A percentile compares a stretch with the other conserved stretches of the same genome.
phyloP scores from a whole-genome alignment of 1,139 yeast species.

The Entelexis paramagnoliae region DNA sequence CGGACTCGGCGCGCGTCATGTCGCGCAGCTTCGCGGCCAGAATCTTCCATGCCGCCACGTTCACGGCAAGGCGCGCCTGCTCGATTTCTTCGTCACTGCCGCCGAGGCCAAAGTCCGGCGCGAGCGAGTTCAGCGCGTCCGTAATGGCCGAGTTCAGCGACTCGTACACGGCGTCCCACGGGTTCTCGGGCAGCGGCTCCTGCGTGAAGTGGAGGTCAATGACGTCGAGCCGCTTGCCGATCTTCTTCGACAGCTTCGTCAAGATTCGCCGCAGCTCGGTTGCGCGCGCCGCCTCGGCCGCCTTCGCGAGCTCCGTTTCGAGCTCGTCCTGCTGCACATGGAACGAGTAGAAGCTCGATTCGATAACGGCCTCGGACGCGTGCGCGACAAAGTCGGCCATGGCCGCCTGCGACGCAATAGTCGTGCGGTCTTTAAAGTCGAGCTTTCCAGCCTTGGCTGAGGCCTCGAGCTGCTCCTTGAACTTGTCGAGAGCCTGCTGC shows the following conservation, averaged over 20 bases:
- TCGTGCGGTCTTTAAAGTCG: constrained; percentile 27
- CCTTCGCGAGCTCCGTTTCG: constrained; percentile 26
- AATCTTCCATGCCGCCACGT: constrained; percentile 52
- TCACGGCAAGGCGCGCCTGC: constrained; percentile 38
- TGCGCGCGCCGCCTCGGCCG: constrained; percentile 36
- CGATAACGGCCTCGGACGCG: constrained; percentile 27
- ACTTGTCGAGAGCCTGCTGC: constrained; percentile 24
- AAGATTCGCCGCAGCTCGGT: constrained; percentile 39
- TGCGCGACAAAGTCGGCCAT: constrained; percentile 26
- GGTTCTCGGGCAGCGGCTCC: constrained; percentile 25
- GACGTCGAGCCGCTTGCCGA: constrained; percentile 25
- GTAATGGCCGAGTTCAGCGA: constrained; percentile 40
- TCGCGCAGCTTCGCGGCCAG: constrained; percentile 53
- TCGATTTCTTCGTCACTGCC: constrained; percentile 39
- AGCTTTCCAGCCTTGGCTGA: neutral
- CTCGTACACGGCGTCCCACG: constrained; percentile 52
- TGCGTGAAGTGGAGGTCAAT: constrained; percentile 18
- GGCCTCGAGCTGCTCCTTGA: constrained; percentile 15
- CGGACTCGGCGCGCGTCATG: constrained; percentile 33
- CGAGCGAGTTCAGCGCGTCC: constrained; percentile 28
- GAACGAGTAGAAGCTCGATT: constrained; percentile 26
- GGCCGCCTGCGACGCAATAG: constrained; percentile 26
- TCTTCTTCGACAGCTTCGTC: constrained; percentile 27
- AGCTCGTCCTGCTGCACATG: constrained; percentile 31
- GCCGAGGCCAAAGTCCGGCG: constrained; percentile 55